Conservation (phyloP, 768 basidiomycete species). For the Royoungia palumana region DNA sequence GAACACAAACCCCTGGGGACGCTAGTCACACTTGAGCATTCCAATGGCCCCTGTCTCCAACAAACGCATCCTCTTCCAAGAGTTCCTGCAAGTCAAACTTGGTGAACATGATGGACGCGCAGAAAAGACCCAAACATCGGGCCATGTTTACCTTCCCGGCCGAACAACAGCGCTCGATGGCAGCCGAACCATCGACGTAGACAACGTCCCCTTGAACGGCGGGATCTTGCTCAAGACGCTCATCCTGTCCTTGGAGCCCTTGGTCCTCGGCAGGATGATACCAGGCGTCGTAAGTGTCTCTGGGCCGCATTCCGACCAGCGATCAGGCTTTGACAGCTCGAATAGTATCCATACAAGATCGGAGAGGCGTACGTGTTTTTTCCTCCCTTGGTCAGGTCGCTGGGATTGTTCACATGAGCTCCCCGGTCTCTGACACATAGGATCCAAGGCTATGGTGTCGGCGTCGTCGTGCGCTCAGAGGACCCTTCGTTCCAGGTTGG, state of each 20-base stretch:
- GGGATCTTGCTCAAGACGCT: constrained; percentile 51
- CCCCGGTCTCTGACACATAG: neutral
- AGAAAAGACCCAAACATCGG: too few relatives aligned
- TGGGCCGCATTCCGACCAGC: too few relatives aligned
- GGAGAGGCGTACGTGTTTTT: constrained; percentile 3
- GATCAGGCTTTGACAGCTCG: too few relatives aligned
- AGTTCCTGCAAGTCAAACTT: too few relatives aligned
- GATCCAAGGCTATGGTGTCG: constrained; percentile 37
- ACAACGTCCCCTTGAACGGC: constrained; percentile 42
- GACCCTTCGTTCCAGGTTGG: constrained; percentile 9
- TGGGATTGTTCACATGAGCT: too few relatives aligned
- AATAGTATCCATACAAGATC: neutral
- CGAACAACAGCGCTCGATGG: constrained; percentile 45
- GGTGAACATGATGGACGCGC: too few relatives aligned
- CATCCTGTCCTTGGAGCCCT: constrained; percentile 46
- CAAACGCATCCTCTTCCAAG: too few relatives aligned
- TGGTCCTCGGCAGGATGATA: constrained; percentile 40
- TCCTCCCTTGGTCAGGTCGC: neutral
- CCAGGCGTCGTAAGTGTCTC: neutral
- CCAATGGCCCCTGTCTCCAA: too few relatives aligned
- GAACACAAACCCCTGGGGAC: too few relatives aligned
- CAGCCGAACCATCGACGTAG: constrained; percentile 47
- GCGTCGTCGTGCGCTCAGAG: constrained; percentile 23
- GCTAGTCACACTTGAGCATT: too few relatives aligned
- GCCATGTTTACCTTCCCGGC: constrained; percentile 30